These are phyloP conservation scores for Mycena sanguinolenta DNA, from an alignment of 768 basidiomycete species.

Conservation along the genomic window DNA sequence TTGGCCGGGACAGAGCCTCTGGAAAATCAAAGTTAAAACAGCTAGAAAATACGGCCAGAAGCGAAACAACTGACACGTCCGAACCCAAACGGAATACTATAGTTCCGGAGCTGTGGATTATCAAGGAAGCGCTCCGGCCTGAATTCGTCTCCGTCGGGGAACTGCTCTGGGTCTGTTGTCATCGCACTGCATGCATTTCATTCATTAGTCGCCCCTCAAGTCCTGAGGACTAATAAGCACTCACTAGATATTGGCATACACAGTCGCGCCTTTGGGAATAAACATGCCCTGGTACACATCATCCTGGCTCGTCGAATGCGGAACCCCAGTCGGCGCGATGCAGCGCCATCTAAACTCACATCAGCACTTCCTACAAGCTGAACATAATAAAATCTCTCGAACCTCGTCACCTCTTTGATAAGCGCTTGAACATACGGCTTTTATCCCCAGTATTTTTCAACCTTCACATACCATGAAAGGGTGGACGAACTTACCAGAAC, in stretches of 20 bases:
- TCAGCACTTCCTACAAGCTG: neutral
- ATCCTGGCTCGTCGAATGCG: slow-evolving; percentile 51
- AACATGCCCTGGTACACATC: slow-evolving; percentile 53
- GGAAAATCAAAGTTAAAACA: neutral
- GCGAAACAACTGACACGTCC: slow-evolving; percentile 15
- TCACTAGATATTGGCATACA: slow-evolving; percentile 27
- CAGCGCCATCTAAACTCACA: slow-evolving; percentile 43
- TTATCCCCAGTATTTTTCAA: neutral
- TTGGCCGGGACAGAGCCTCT: slow-evolving; percentile 21
- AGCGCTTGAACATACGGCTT: slow-evolving; percentile 1
- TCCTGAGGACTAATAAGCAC: neutral
- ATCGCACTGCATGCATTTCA: slow-evolving; percentile 19
- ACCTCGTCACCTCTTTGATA: slow-evolving; percentile 3
- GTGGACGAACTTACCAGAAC: slow-evolving; percentile 29
- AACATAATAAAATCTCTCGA: neutral
- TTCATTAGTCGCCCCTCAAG: too few relatives aligned
- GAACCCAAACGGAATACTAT: slow-evolving; percentile 20
- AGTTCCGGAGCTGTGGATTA: slow-evolving; percentile 2
- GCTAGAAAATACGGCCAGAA: neutral
- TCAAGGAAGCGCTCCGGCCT: slow-evolving; percentile 21
- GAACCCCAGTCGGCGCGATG: slow-evolving; percentile 46
- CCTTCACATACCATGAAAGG: neutral
- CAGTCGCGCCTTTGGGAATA: slow-evolving; percentile 51
- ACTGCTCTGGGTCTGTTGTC: slow-evolving; percentile 18
- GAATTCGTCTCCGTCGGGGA: slow-evolving; percentile 24